Conservation (phyloP, 2,329 filamentous ascomycete genomes). For the Hymenoscyphus fraxineus region DNA sequence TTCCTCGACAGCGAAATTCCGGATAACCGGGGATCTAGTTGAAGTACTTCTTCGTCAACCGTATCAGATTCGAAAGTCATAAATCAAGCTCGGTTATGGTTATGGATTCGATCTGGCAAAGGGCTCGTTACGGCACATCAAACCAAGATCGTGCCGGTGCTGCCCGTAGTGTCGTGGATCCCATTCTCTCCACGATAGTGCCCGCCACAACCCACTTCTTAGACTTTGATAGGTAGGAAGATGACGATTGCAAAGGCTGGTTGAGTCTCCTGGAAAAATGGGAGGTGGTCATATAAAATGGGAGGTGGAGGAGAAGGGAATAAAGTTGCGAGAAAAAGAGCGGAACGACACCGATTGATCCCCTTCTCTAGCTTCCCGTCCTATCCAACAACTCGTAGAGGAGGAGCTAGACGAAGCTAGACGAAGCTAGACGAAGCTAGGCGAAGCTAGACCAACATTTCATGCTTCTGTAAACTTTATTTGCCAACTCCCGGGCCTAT, state of each 20-base stretch:
- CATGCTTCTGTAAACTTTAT: neutral
- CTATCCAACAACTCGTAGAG: neutral
- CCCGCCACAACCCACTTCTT: constrained; percentile 11
- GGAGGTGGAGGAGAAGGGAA: neutral
- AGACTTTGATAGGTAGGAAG: constrained; percentile 16
- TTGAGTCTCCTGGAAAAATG: neutral
- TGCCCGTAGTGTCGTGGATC: constrained; percentile 3
- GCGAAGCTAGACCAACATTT: neutral
- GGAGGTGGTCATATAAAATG: neutral
- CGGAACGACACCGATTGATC: neutral
- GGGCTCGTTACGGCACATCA: constrained; percentile 7
- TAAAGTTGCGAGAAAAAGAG: neutral
- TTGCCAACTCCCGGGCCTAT: neutral
- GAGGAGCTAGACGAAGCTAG: neutral
- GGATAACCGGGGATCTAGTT: neutral
- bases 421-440: neutral
- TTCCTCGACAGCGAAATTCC: neutral
- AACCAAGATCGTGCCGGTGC: constrained; percentile 14
- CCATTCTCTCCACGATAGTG: constrained; percentile 8
- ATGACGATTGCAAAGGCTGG: constrained; percentile 1
- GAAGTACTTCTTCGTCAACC: neutral
- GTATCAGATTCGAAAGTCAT: constrained; percentile 7
- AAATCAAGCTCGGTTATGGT: constrained; percentile 7
- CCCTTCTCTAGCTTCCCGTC: neutral
- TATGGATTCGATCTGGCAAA: constrained; percentile 20